A percentile compares a stretch with the other conserved stretches of the same genome.
These are phyloP conservation scores for Puccinia coronata DNA, from an alignment of 1,284 basidiomycete genomes.

Conservation along the genomic window DNA sequence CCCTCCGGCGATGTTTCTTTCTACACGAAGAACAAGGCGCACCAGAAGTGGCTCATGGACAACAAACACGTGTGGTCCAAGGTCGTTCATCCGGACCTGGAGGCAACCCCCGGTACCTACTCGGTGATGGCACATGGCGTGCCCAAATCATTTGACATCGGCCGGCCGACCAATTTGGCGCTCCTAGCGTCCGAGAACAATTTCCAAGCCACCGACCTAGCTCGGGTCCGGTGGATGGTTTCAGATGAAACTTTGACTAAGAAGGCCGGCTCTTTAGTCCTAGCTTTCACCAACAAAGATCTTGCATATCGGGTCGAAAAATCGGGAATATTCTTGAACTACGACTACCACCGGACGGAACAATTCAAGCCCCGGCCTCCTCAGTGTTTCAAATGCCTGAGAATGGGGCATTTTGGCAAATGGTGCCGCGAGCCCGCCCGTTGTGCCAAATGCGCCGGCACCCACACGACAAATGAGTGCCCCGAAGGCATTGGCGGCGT, in stretches of 20 bases:
- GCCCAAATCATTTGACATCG: too few species aligned
- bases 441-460: too few species aligned
- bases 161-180: not conserved
- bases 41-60: not conserved
- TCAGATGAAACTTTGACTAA: not conserved
- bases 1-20: not conserved
- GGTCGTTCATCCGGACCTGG: too few species aligned
- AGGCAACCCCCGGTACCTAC: too few species aligned
- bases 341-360: not conserved
- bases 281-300: slow-evolving; percentile 1
- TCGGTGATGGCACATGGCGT: too few species aligned
- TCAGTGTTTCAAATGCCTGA: slow-evolving; percentile 29
- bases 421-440: slow-evolving; percentile 23
- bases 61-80: too few species aligned
- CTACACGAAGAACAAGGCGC: not conserved
- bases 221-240: not conserved
- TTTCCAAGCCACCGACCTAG: not conserved
- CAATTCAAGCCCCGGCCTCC: slow-evolving; percentile 1
- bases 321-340: slow-evolving; percentile 14
- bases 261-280: not conserved
- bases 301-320: not conserved
- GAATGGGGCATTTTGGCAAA: slow-evolving; percentile 14
- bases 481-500: not conserved
- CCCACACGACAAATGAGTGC: too few species aligned
- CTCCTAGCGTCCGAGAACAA: not conserved